phyloP scores from a whole-genome alignment of 1,284 basidiomycete genomes.

The Prillingera fragicola region DNA sequence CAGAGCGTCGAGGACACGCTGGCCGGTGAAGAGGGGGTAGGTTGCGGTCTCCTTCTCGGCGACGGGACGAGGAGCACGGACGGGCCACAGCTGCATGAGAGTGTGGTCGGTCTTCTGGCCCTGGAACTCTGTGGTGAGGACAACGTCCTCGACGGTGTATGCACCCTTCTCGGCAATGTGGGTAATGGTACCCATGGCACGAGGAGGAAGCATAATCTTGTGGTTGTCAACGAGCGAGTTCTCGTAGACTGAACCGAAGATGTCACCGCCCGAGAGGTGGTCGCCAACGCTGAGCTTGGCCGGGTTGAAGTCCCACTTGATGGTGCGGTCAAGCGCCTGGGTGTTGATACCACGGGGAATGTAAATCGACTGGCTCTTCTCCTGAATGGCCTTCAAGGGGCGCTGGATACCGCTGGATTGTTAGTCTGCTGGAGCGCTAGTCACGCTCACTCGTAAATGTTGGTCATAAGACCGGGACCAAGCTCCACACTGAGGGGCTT shows the following conservation, averaged over 20 bases:
- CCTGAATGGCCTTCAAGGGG: conserved; percentile 85
- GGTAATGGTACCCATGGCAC: conserved; percentile 91
- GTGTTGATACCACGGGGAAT: conserved; percentile 98
- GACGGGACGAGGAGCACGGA: conserved; percentile 92
- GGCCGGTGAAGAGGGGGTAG: conserved; percentile 88
- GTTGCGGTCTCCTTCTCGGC: conserved; percentile 91
- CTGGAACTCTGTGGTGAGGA: conserved; percentile 96
- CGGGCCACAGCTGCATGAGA: conserved; percentile 98
- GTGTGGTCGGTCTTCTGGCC: conserved; percentile 90
- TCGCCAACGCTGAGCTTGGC: conserved; percentile 81
- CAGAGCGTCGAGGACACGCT: conserved; percentile 92
- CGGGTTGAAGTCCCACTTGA: conserved; percentile 97
- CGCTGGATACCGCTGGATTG: conserved; percentile 72
- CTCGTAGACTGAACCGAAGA: conserved; percentile 93
- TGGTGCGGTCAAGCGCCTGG: conserved; percentile 78
- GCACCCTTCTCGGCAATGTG: conserved; percentile 90
- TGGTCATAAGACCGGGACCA: conserved; percentile 94
- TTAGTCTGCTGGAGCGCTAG: conserved; percentile 5
- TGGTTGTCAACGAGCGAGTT: conserved; percentile 95
- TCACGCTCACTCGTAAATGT: conserved; percentile 73
- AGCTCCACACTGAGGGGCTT: conserved; percentile 97
- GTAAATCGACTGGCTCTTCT: conserved; percentile 95
- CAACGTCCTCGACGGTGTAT: conserved; percentile 90
- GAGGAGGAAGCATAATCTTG: conserved; percentile 92
- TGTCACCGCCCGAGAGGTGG: conserved; percentile 93